Percentiles rank a stretch among this genome's conserved stretches.
phyloP scores from a whole-genome alignment of 768 basidiomycete species.

The Suillus clintonianus region DNA sequence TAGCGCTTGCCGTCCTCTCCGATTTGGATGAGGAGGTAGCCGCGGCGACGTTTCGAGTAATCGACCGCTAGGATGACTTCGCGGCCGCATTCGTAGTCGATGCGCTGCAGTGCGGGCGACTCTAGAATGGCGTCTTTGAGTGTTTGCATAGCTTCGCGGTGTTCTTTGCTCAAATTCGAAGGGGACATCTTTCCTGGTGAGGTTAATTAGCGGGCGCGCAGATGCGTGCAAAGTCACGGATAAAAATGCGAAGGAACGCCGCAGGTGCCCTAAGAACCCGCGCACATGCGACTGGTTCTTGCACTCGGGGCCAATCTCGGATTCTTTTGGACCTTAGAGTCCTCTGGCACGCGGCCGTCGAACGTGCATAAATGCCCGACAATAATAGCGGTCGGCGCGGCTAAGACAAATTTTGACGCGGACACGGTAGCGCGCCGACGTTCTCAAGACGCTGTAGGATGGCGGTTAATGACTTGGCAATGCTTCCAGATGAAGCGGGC shows the following conservation, averaged over 20 bases:
- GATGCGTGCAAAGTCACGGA: constrained; percentile 26
- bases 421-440: constrained; percentile 39
- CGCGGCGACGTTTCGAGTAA: constrained; percentile 31
- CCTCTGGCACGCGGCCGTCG: constrained; percentile 32
- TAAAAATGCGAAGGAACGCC: constrained; percentile 30
- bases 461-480: constrained; percentile 33
- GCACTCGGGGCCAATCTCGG: constrained; percentile 25
- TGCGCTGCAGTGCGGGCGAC: neutral
- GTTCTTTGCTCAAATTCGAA: no score
- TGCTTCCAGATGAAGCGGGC: constrained; percentile 44
- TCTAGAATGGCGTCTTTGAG: no score
- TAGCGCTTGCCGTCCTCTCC: constrained; percentile 16
- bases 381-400: constrained; percentile 26
- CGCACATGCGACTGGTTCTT: constrained; percentile 13
- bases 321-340: constrained; percentile 28
- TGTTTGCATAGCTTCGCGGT: no score
- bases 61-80: constrained; percentile 23
- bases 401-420: constrained; percentile 35
- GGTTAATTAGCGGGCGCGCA: constrained; percentile 19
- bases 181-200: constrained; percentile 1
- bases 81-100: constrained; percentile 13
- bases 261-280: constrained; percentile 31
- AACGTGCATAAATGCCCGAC: constrained; percentile 41
- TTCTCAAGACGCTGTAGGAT: constrained; percentile 41
- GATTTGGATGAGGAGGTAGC: constrained; percentile 32